Evolutionary conservation across 1,284 basidiomycete species (phyloP), one percentile per base, ranked within the genome.

Genomic region (Fomitopsis schrenkii): DNA sequence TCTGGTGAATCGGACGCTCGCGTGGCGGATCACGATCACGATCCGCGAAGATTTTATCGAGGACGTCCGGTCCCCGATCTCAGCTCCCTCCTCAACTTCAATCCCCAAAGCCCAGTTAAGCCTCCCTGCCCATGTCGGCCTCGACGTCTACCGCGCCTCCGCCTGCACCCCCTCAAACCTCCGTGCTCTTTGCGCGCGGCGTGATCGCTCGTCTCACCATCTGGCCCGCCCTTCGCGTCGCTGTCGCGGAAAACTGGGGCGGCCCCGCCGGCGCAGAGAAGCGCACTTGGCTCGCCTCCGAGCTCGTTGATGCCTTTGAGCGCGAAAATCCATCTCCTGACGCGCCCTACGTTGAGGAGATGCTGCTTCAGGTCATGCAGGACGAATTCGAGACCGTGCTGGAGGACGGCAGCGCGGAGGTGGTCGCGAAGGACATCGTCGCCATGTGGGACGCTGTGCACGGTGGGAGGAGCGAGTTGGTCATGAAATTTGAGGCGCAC

Each of bases 281-380:
- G 75, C 84, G 88, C 62, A 87, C 83, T 9, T 94, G 92, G 90
- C 80, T 97, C 30, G 91, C 91, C 19, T 86, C 86, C 9, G 84
- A 84, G 53, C 81, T 97, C 67, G 87, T 96, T 62, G 94, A 97
- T 74, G 83, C 87, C 22, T 97, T 95, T 72, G 92, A 94, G 68
- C 77, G 82, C 42, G 75, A 79, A 59, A 72, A 76, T 36, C 76
- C 80, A 8, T 70, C 78, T 1, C 87, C 91, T 0, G 94, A 95
- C 68, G 81, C 80, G 22, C 79, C 85, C 68, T 92, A 94, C 67
- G 75, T 97, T 61, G 91, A 91, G 68, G 86, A 91, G 59, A 79
- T 90, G 66, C 79, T 97, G 15, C 77, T 90, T 4, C 91, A 93
- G 70, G 83, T 92, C 53, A 87, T 96, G 82, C 79, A 81, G 17